Base-by-base conservation (phyloP, 768 basidiomycete species). In the Podaxis sp. region DNA sequence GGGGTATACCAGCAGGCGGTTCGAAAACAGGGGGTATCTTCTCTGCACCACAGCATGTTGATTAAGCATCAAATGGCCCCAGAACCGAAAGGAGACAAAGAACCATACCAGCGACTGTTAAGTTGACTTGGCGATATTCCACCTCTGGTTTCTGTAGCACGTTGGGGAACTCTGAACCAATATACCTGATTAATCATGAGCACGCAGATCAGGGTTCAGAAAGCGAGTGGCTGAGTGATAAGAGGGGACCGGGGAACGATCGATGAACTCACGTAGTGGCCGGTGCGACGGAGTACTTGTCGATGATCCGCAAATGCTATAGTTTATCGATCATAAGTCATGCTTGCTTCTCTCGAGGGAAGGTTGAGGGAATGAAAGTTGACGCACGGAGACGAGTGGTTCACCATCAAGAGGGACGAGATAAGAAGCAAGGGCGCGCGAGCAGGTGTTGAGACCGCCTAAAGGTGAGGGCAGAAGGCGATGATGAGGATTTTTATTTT, bases 401-500 rank as follows among this genome's bases (percentile, higher is more conserved):
- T 87, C 86, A 40, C 87, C 90, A 38, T 87, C 78, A 6, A 84
- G 69, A 2, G 91, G 90, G 40, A 92, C 85, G 13, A 95, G 82
- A 44, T 82, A 75, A 57, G 82, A 77, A 40, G 89, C 88, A 57
- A 95, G 83, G 54, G 87, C 81, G 56, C 92, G 84, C 8, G 93
- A 87, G 72, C 80, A 89, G 59, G 89, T 91, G 77, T 92, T 93
- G 66, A 93, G 75, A 58, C 93, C 93, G 66, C 93, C 93, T 94
- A 66, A 17, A 46, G 9, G 28, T 57, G 53, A 64, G 63, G 60
- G 39, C 46, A 67, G 63, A 42, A 33, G 15, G 48, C 44, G 15
- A 39, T 6, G 54, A 56, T 56, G 22, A 56, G 48, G 7, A 8
- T 24, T 52, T 44, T 40, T 60, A 36, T 60, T 60, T 24, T 60